Evolutionary conservation across 352 stramenopile genomes (phyloP), one percentile per base, ranked within the genome.

Genomic region (Phytophthora pini): DNA sequence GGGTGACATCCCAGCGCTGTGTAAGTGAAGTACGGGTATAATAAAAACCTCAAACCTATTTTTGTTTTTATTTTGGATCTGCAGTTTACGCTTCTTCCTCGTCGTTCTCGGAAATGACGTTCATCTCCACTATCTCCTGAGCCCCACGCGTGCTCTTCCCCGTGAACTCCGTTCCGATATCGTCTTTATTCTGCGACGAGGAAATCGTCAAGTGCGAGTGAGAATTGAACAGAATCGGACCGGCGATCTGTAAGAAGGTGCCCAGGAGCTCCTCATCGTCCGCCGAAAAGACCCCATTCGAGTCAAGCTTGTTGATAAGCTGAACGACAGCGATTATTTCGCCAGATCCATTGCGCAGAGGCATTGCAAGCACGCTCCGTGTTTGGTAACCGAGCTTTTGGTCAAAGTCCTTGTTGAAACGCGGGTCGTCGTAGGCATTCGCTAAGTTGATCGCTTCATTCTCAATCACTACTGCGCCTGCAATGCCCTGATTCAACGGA

Each of bases 381-480:
- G 92, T 97, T 34, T 80, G 70, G 74, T 97, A 98, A 3, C 76
- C 89, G 54, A 87, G 85, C 39, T 95, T 95, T 51, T 96, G 79
- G 59, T 97, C 91, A 54, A 94, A 89, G 20, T 97, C 89, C 62
- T 87, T 87, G 68, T 97, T 97, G 71, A 97, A 97, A 0, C 91
- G 82, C 3, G 83, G 74, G 38, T 97, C 90, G 6, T 92, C 79
- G 55, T 97, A 97, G 26, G 91, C 91, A 44, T 97, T 88, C 8
- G 76, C 75, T 10, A 97, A 77, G 46, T 94, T 96, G 56, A 97
- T 89, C 4, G 76, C 60, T 50, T 82, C 65, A 34, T 94, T 95
- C 4, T 71, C 78, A 38, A 84, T 66, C 6, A 85, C 89, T 0
- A 93, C 90, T 6, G 87, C 77, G 3, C 90, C 90, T 4, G 85